These are phyloP conservation scores for Atalantia buxifolia DNA, from an alignment of 345 rosid genomes.

Conservation along the genomic window DNA sequence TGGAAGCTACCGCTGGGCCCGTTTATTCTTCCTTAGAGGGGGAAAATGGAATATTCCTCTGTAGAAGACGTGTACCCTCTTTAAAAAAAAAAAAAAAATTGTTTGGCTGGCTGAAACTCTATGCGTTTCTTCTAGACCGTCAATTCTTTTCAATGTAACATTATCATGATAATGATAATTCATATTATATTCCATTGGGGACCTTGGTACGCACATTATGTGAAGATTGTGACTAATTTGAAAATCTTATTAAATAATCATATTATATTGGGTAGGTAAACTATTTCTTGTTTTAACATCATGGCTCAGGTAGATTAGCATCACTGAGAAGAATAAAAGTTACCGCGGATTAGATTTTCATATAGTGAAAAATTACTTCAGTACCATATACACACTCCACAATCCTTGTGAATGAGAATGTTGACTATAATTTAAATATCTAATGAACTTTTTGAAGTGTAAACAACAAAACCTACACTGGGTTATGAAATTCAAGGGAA, in stretches of 20 bases:
- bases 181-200: background rate
- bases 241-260: background rate
- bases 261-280: background rate
- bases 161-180: background rate
- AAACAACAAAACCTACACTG: no score
- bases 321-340: background rate
- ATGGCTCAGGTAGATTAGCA: background rate
- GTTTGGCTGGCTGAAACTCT: background rate
- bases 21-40: no score
- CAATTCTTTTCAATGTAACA: background rate
- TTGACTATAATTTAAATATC: no score
- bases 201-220: background rate
- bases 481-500: accelerated
- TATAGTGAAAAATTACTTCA: background rate
- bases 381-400: background rate
- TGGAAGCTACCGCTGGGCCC: background rate
- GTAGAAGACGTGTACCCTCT: background rate
- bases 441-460: no score
- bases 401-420: background rate
- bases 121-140: background rate
- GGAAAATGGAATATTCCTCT: background rate
- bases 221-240: background rate
- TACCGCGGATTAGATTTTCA: background rate
- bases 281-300: background rate
- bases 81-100: no score